Evolutionary conservation across 306 rosid genomes (phyloP).

Genomic region (Quercus variabilis): DNA sequence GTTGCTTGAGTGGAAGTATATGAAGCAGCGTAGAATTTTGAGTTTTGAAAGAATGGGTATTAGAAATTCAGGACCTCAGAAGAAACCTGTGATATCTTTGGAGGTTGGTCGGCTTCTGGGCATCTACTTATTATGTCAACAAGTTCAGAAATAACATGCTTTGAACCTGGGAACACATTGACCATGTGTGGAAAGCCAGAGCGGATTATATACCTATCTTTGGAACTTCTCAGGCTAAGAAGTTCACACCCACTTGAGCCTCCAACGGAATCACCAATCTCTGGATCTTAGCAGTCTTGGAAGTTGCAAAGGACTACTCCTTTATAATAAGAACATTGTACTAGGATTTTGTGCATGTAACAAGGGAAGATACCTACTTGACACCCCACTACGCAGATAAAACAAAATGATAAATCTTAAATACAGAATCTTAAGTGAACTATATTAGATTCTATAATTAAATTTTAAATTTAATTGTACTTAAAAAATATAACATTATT

Average conservation of each 20-base stretch:
- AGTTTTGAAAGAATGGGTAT: not conserved
- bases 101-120: not conserved
- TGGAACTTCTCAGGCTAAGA: not conserved
- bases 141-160: not conserved
- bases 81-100: not conserved
- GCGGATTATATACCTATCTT: not conserved
- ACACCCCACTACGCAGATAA: too few relatives aligned
- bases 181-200: not conserved
- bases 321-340: not conserved
- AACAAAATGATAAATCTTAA: too few relatives aligned
- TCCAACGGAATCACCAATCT: slow-evolving; percentile 2
- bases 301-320: not conserved
- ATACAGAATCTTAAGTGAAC: too few relatives aligned
- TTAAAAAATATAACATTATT: too few relatives aligned
- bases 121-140: not conserved
- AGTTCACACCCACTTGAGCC: not conserved
- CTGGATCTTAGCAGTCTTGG: not conserved
- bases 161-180: not conserved
- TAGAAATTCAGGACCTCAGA: not conserved
- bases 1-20: not conserved
- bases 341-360: not conserved
- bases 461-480: too few relatives aligned
- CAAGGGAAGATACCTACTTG: not conserved
- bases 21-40: not conserved
- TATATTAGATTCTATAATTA: too few relatives aligned